Percentiles rank a stretch among this genome's conserved stretches.
Evolutionary conservation across 352 stramenopile species (phyloP).

Genomic region (Globisporangium carolinianum): DNA sequence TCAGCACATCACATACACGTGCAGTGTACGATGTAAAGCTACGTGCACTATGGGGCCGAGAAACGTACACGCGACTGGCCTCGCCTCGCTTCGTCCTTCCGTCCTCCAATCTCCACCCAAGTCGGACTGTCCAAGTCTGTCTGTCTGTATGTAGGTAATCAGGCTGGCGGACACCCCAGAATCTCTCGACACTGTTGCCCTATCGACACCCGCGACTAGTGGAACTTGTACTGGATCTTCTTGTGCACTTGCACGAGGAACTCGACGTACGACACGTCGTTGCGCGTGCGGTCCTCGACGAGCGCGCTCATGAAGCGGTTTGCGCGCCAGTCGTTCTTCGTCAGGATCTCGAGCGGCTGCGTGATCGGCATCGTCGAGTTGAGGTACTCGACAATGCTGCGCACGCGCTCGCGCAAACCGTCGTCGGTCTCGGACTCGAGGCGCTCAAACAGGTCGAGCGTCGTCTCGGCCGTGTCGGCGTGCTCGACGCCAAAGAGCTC

Average conservation of each 20-base stretch:
- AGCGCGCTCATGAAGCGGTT: constrained; percentile 82
- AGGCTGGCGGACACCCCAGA: too few species aligned
- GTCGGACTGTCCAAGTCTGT: too few species aligned
- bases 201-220: constrained; percentile 26
- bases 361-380: constrained; percentile 81
- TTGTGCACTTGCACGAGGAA: constrained; percentile 88
- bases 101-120: too few species aligned
- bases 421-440: constrained; percentile 47
- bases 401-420: constrained; percentile 55
- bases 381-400: constrained; percentile 67
- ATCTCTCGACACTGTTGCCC: background rate
- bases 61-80: too few species aligned
- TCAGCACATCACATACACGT: too few species aligned
- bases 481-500: constrained; percentile 83
- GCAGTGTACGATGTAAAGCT: too few species aligned
- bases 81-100: too few species aligned
- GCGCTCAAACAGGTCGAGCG: constrained; percentile 58
- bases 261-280: constrained; percentile 87
- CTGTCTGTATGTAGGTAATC: too few species aligned
- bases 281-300: constrained; percentile 80
- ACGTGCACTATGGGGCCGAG: too few species aligned
- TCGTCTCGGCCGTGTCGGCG: constrained; percentile 69
- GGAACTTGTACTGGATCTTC: constrained; percentile 90
- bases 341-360: constrained; percentile 77
- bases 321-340: constrained; percentile 78